Conservation (phyloP, 2,329 filamentous ascomycete genomes). For the Fusarium phyllophilum region DNA sequence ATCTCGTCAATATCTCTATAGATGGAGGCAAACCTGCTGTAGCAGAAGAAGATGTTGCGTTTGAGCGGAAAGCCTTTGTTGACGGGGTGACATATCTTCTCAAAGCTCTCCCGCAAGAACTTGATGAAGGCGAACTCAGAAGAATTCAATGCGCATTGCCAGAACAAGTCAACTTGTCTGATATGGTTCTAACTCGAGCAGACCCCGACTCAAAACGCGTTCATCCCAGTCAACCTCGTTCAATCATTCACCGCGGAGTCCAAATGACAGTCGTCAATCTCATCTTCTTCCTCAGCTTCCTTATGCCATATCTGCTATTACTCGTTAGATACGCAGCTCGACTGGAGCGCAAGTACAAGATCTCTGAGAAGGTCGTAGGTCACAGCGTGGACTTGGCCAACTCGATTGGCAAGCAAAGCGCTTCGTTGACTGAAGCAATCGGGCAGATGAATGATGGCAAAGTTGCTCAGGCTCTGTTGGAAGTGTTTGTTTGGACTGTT, state of each 20-base stretch:
- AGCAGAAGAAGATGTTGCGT: constrained; percentile 39
- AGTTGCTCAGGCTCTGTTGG: constrained; percentile 67
- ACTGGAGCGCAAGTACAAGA: constrained; percentile 73
- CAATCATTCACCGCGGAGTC: constrained; percentile 68
- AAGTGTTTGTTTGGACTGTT: constrained; percentile 68
- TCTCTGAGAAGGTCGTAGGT: constrained; percentile 79
- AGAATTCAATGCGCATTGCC: constrained; percentile 46
- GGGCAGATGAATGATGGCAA: constrained; percentile 71
- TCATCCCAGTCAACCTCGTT: constrained; percentile 45
- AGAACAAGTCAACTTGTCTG: constrained; percentile 14
- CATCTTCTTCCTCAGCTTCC: constrained; percentile 68
- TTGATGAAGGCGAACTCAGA: constrained; percentile 64
- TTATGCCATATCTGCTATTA: constrained; percentile 69
- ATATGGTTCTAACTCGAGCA: neutral
- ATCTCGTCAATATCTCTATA: constrained; percentile 44
- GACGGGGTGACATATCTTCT: constrained; percentile 72
- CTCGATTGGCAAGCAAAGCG: constrained; percentile 65
- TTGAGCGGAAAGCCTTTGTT: constrained; percentile 70
- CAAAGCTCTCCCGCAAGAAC: constrained; percentile 67
- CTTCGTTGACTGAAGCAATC: constrained; percentile 66
- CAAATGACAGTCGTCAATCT: constrained; percentile 66
- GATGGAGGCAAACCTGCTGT: constrained; percentile 42
- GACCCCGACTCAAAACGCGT: neutral
- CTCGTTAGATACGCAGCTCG: constrained; percentile 64
- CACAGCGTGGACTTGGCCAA: constrained; percentile 67